phyloP scores from a whole-genome alignment of 495 filamentous ascomycete genomes.

The Achaetomiella virescens region DNA sequence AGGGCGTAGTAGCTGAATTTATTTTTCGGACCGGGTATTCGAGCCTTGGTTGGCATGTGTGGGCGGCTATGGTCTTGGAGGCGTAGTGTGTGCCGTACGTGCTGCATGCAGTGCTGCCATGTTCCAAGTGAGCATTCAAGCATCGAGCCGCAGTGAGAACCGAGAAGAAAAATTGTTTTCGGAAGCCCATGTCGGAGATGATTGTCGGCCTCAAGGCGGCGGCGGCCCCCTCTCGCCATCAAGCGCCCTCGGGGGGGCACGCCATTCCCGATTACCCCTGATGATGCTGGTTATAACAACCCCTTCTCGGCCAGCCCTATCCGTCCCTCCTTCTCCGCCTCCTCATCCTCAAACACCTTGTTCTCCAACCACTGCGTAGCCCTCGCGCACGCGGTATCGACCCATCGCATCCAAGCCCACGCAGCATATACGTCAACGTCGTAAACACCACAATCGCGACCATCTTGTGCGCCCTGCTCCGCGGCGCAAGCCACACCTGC shows the following conservation, averaged over 20 bases:
- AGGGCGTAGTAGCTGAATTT: too few relatives aligned
- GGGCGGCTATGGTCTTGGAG: too few relatives aligned
- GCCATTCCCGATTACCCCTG: constrained; percentile 14
- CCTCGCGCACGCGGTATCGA: constrained; percentile 57
- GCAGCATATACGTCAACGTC: constrained; percentile 49
- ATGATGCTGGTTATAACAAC: not conserved
- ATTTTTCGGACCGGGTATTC: too few relatives aligned
- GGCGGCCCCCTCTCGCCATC: constrained; percentile 6
- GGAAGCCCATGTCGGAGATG: too few relatives aligned
- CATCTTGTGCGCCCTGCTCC: constrained; percentile 33
- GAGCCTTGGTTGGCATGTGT: too few relatives aligned
- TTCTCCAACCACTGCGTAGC: constrained; percentile 54
- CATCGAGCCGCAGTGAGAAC: too few relatives aligned
- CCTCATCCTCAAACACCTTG: constrained; percentile 49
- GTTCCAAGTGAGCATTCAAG: too few relatives aligned
- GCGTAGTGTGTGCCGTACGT: too few relatives aligned
- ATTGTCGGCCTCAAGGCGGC: constrained; percentile 3
- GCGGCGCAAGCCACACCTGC: constrained; percentile 30
- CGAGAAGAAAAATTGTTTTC: not conserved
- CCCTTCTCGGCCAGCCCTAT: constrained; percentile 28
- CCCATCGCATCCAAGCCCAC: constrained; percentile 58
- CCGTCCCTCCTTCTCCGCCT: constrained; percentile 21
- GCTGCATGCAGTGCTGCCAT: too few relatives aligned
- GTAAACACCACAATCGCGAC: constrained; percentile 33
- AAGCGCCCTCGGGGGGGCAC: not conserved